Conservation (phyloP, 176 grass and related monocot species). For the Aegilops umbellulata region DNA sequence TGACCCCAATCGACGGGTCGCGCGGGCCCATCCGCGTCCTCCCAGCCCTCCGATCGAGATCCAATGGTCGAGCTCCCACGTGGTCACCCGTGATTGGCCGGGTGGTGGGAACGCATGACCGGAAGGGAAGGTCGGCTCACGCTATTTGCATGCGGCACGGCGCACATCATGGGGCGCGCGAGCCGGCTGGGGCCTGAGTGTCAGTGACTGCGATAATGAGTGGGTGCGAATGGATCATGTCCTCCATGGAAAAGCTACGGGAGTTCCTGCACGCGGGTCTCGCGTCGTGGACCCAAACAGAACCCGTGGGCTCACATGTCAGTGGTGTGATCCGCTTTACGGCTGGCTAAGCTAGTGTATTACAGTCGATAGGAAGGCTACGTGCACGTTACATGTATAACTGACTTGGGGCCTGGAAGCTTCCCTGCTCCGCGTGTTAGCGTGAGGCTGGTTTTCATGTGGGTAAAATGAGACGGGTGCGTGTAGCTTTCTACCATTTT, state of each 20-base stretch:
- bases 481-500: neutral
- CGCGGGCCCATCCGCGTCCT: neutral
- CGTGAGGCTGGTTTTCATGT: too few relatives aligned
- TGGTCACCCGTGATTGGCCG: neutral
- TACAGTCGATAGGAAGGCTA: neutral
- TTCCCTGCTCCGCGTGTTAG: accelerated
- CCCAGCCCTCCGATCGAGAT: neutral
- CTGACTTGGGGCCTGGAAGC: accelerated
- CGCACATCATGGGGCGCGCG: too few relatives aligned
- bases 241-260: neutral
- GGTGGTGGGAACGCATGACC: conserved; percentile 3
- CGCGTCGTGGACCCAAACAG: neutral
- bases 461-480: neutral
- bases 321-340: neutral
- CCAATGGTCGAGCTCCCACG: neutral
- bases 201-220: neutral
- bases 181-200: neutral
- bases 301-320: accelerated
- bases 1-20: conserved; percentile 12
- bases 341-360: neutral
- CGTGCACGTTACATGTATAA: accelerated
- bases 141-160: conserved; percentile 9
- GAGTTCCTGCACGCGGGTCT: neutral
- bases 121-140: neutral
- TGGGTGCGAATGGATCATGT: neutral